Percentiles rank a stretch among this genome's conserved stretches.
These are phyloP conservation scores for Ogataea paradorogensis DNA, from an alignment of 805 yeast genomes.

Conservation along the genomic window DNA sequence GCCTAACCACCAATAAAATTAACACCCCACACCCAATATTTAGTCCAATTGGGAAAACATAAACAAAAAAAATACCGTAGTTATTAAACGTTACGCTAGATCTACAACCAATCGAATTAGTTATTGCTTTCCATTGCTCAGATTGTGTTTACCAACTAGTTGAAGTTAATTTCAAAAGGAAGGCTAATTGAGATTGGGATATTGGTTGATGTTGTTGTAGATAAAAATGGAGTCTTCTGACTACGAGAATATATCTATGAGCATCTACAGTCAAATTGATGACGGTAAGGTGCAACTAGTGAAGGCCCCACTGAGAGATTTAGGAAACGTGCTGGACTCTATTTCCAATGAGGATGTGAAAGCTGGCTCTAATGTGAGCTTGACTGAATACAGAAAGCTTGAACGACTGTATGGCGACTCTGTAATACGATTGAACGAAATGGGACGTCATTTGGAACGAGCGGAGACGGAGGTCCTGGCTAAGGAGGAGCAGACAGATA, in stretches of 20 bases:
- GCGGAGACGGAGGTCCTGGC: slow-evolving; percentile 32
- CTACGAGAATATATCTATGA: slow-evolving; percentile 20
- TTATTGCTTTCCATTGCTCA: background rate
- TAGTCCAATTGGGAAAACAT: slow-evolving; percentile 11
- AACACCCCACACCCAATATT: slow-evolving; percentile 7
- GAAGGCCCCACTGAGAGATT: slow-evolving; percentile 20
- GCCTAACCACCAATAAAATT: slow-evolving; percentile 4
- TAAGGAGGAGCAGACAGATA: slow-evolving; percentile 29
- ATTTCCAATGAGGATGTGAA: background rate
- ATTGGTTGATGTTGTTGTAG: slow-evolving; percentile 3
- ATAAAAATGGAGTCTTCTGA: slow-evolving; percentile 22
- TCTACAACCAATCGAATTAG: background rate
- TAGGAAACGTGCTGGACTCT: slow-evolving; percentile 15
- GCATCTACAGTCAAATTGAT: slow-evolving; percentile 11
- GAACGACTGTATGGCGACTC: slow-evolving; percentile 33
- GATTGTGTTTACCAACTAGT: background rate
- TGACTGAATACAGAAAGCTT: slow-evolving; percentile 22
- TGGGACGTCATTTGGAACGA: slow-evolving; percentile 35
- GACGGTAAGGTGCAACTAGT: slow-evolving; percentile 2
- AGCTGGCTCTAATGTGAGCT: background rate
- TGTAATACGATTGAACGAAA: slow-evolving; percentile 28
- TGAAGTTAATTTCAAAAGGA: background rate
- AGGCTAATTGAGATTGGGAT: background rate
- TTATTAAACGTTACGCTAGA: slow-evolving; percentile 1
- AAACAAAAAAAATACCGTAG: slow-evolving; percentile 10